Base-by-base conservation (phyloP, 805 yeast species). In the Saccharomycopsis selenospora region DNA sequence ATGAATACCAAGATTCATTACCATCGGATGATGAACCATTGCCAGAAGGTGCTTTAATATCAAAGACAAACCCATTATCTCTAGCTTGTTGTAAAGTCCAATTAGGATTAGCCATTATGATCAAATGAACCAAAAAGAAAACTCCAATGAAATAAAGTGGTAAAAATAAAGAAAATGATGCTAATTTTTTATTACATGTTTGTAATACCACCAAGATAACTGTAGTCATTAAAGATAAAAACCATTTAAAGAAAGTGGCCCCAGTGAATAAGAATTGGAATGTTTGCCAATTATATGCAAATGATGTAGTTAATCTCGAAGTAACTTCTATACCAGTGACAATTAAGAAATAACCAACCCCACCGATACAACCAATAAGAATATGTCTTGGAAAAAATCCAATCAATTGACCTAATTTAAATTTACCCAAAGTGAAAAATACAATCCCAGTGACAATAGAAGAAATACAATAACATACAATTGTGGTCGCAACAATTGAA, bases 341-440 rank as follows among this genome's bases (percentile, higher is more conserved):
- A 1, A 89, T 69, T 44, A 93, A 70, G 65, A 93, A 93, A 66
- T 86, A 90, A 5, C 99, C 99, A 43, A 93, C 99, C 59, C 99
- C 99, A 36, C 99, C 99, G 57, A 93, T 90, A 62, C 98, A 93
- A 1, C 99, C 99, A 30, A 93, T 93, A 25, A 93, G 72, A 48
- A 93, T 91, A 64, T 93, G 99, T 53, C 97, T 73, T 1, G 99
- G 99, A 71, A 93, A 93, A 62, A 89, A 93, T 0, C 95, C 96
- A 18, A 91, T 96, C 20, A 93, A 67, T 27, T 86, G 76, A 4
- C 99, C 99, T 30, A 93, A 67, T 51, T 72, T 76, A 59, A 86
- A 77, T 58, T 79, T 82, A 4, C 99, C 99, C 40, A 93, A 70
- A 1, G 74, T 42, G 56, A 76, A 79, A 60, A 93, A 93, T 1